These are phyloP conservation scores for Aspergillus melleus DNA, from an alignment of 2,329 filamentous ascomycete species.

Conservation along the genomic window DNA sequence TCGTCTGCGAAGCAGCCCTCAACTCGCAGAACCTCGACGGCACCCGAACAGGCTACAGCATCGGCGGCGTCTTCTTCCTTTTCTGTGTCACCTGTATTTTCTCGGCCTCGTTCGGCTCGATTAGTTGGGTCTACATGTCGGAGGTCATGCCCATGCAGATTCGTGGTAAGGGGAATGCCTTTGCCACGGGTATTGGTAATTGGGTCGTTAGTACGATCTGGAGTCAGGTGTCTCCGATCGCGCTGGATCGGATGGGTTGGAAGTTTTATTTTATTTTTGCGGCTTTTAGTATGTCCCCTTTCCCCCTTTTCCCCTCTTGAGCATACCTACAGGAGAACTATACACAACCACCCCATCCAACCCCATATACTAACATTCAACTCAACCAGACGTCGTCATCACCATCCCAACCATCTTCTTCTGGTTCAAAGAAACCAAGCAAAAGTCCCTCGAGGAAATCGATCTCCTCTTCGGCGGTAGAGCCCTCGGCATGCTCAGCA, in stretches of 20 bases:
- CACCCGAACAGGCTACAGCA: slow-evolving; percentile 49
- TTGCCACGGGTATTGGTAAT: slow-evolving; percentile 59
- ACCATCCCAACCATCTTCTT: slow-evolving; percentile 50
- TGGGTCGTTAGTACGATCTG: slow-evolving; percentile 62
- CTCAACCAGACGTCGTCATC: slow-evolving; percentile 30
- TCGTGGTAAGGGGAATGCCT: slow-evolving; percentile 58
- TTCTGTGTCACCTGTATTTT: slow-evolving; percentile 63
- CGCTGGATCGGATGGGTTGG: slow-evolving; percentile 50
- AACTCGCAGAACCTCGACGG: slow-evolving; percentile 53
- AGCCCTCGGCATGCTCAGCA: slow-evolving; percentile 48
- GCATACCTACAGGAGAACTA: too few relatives aligned
- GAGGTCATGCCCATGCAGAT: slow-evolving; percentile 69
- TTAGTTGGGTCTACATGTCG: slow-evolving; percentile 59
- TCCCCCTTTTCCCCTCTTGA: not conserved
- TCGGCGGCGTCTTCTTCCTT: slow-evolving; percentile 64
- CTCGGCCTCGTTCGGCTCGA: slow-evolving; percentile 59
- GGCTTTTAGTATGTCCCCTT: slow-evolving; percentile 45
- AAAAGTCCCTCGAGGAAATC: slow-evolving; percentile 58
- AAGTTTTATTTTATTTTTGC: slow-evolving; percentile 61
- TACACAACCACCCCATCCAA: not conserved
- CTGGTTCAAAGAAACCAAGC: slow-evolving; percentile 57
- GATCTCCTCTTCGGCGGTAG: slow-evolving; percentile 57
- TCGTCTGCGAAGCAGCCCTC: slow-evolving; percentile 61
- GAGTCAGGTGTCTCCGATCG: slow-evolving; percentile 59
- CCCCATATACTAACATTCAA: not conserved